Evolutionary conservation across 768 basidiomycete species (phyloP), one percentile per base, ranked within the genome.

Genomic region (Boletus vermiculosoides): DNA sequence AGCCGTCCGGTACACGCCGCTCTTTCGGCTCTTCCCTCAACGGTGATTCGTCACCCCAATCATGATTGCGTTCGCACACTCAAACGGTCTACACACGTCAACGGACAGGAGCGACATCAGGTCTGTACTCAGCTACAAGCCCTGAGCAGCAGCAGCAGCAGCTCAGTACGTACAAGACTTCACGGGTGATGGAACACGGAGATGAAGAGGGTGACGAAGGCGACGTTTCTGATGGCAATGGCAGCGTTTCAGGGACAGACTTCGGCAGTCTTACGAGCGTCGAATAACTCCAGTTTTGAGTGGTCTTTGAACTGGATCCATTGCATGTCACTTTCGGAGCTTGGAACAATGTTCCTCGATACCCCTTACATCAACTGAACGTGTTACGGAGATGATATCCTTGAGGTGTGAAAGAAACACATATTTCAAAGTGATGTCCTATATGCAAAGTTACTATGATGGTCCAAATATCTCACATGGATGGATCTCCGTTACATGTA

Each of bases 181-280:
- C 56, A 31, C 55, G 40, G 12, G 57, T 16, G 48, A 53, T 53
- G 34, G 51, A 55, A 53, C 50, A 37, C 56, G 54, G 50, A 16
- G 50, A 67, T 49, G 61, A 62, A 33, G 61, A 61, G 37, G 55
- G 54, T 48, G 68, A 70, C 10, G 66, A 63, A 47, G 69, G 65
- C 30, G 68, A 74, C n/a, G 68, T 65, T 36, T 68, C 70, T 45
- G 78, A 80, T 56, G 76, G 69, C 47, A 73, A 71, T 47, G 68
- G 63, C 5, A 79, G 78, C 50, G 56, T 74, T 50, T 75, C 77
- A 37, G 77, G 72, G 50, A 76, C 73, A 39, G 79, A 79, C 52
- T 71, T 72, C 37, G 76, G 75, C 48, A 83, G 81, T 68, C 73
- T 83, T 55, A 82, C 81, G 15, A 82, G 81, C 61, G 78, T 83